phyloP scores from a whole-genome alignment of 495 filamentous ascomycete genomes.

The Glonium stellatum region DNA sequence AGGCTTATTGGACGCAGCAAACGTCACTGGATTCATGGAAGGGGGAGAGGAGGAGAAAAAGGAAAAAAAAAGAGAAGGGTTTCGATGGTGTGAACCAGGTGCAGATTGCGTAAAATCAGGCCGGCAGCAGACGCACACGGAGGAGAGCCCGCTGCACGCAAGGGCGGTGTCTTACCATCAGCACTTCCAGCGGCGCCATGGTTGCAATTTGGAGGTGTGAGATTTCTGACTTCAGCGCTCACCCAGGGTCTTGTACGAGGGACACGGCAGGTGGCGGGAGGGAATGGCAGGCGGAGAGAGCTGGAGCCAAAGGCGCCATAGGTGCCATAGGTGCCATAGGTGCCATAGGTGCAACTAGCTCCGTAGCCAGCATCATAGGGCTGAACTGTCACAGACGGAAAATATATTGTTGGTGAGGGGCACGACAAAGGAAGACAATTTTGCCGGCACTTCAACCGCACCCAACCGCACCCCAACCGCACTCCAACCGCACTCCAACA shows the following conservation, averaged over 20 bases:
- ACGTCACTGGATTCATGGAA: background rate
- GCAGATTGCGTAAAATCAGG: background rate
- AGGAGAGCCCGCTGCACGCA: background rate
- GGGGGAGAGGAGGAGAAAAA: slow-evolving; percentile 5
- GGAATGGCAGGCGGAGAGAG: background rate
- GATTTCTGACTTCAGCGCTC: background rate
- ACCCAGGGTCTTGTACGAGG: background rate
- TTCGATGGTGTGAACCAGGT: slow-evolving; percentile 8
- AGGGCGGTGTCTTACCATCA: slow-evolving; percentile 58
- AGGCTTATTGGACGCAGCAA: background rate
- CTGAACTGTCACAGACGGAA: background rate
- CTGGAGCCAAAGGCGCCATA: no score
- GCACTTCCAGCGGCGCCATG: slow-evolving; percentile 74
- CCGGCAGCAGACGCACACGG: background rate
- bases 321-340: no score
- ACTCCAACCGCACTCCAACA: background rate
- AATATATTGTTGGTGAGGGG: background rate
- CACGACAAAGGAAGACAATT: background rate
- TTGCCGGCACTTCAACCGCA: background rate
- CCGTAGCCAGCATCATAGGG: background rate
- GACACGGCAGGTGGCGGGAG: background rate
- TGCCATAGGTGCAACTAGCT: background rate
- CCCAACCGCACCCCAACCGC: no score
- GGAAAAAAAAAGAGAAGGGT: background rate
- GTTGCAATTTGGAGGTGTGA: background rate